These are phyloP conservation scores for Sambucus nigra DNA, from an alignment of 129 eudicot genomes.

Conservation along the genomic window DNA sequence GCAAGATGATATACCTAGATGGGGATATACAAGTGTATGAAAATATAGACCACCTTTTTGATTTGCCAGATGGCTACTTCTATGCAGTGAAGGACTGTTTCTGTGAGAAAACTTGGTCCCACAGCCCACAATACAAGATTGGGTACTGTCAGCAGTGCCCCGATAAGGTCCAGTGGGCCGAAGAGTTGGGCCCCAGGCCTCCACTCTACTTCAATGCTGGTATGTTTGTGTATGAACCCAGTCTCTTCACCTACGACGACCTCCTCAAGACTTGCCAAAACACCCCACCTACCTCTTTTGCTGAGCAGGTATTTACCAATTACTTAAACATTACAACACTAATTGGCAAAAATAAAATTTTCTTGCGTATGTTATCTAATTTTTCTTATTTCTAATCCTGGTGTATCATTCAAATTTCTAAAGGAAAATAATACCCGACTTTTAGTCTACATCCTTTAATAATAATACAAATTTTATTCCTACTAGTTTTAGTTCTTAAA, in stretches of 20 bases:
- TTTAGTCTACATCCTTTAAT: too few relatives aligned
- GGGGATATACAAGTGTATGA: conserved; percentile 34
- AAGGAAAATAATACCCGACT: too few relatives aligned
- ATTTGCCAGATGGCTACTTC: conserved; percentile 20
- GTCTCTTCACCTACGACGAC: conserved; percentile 18
- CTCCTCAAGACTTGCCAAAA: conserved; percentile 15
- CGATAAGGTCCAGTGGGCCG: conserved; percentile 21
- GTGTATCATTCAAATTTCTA: too few relatives aligned
- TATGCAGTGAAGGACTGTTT: conserved; percentile 37
- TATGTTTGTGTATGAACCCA: conserved; percentile 29
- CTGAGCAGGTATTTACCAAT: conserved; percentile 23
- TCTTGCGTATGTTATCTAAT: too few relatives aligned
- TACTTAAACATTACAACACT: neutral
- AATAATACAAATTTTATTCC: too few relatives aligned
- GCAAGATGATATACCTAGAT: conserved; percentile 33
- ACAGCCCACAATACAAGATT: conserved; percentile 25
- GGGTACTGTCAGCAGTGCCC: conserved; percentile 39
- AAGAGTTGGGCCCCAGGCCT: conserved; percentile 23
- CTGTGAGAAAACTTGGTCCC: conserved; percentile 35
- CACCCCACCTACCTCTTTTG: conserved; percentile 30
- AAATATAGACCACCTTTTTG: conserved; percentile 29
- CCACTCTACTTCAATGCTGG: conserved; percentile 31
- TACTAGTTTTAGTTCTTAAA: too few relatives aligned
- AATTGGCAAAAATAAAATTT: neutral
- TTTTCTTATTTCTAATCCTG: too few relatives aligned